Evolutionary conservation across 2,329 filamentous ascomycete genomes (phyloP), one percentile per base, ranked within the genome.

Genomic region (Epicoccum sorghinum): DNA sequence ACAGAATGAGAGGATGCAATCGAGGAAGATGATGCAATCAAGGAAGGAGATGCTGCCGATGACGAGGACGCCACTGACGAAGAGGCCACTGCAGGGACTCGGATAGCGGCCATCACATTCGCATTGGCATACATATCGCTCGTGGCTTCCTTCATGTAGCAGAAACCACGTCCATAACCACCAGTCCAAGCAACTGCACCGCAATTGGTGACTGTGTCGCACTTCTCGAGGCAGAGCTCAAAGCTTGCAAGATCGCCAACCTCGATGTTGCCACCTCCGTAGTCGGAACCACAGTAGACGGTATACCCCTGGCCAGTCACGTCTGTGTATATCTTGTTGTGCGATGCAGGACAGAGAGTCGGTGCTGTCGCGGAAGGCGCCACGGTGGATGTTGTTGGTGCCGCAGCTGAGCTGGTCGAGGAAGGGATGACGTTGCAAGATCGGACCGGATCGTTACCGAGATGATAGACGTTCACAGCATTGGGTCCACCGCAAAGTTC

Each of bases 401-500:
- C 9, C 9, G 27, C 27, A 29, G 27, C 27, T 36, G 24, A 45
- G 42, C 42, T 45, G 3, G 22, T 27, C 13, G 32, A 45, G 4
- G 42, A 37, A 27, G 22, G 7, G 9, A 9, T 29, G 23, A 27
- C 24, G 13, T 5, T 29, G 6, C 42, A 45, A 9, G 42, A 30
- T 7, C 37, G 23, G 7, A 45, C 4, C 7, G 42, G 42, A 23
- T 41, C 38, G 23, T 14, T 41, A n/a, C 38, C 38, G 12, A 18
- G 24, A 22, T 47, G 24, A n/a, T 47, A 47, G 24, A 47, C 44
- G 9, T 47, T 39, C 33, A 47, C 29, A 18, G 44, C 44, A 14
- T 39, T 47, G 8, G 44, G 24, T 30, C 44, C 33, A 7, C 44
- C 35, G 24, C 33, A 47, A 23, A 32, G 22, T 14, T 47, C 44